Percentiles rank a stretch among this genome's conserved stretches.
Evolutionary conservation across 371 early-diverging fungal species (phyloP).

Genomic region (Circinella umbellata): DNA sequence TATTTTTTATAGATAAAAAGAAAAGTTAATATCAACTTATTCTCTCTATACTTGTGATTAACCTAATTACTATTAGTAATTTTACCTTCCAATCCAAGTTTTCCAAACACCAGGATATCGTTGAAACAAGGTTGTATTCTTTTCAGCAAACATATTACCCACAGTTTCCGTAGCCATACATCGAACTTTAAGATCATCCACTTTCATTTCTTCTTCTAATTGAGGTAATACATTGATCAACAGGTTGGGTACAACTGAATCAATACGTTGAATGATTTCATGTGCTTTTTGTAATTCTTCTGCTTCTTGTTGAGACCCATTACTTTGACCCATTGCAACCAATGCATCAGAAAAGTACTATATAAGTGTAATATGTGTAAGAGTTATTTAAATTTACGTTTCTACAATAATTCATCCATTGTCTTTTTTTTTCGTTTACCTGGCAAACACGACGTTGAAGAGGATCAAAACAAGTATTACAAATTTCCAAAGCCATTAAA

Average conservation of each 20-base stretch:
- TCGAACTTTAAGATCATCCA: slow-evolving; percentile 80
- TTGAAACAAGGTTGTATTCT: slow-evolving; percentile 67
- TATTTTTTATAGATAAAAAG: slow-evolving; percentile 18
- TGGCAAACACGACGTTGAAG: slow-evolving; percentile 92
- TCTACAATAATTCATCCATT: not conserved
- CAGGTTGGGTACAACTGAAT: slow-evolving; percentile 74
- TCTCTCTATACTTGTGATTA: not conserved
- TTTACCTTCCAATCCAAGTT: slow-evolving; percentile 82
- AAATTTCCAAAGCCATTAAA: slow-evolving; percentile 83
- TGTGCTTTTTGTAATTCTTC: slow-evolving; percentile 78
- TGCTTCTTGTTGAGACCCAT: slow-evolving; percentile 53
- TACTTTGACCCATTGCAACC: slow-evolving; percentile 55
- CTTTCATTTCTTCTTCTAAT: slow-evolving; percentile 87
- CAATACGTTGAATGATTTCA: slow-evolving; percentile 78
- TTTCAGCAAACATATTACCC: slow-evolving; percentile 86
- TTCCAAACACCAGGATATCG: slow-evolving; percentile 87
- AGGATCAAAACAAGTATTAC: slow-evolving; percentile 72
- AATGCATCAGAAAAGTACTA: slow-evolving; percentile 82
- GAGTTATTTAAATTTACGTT: no score
- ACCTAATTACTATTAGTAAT: not conserved
- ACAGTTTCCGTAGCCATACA: slow-evolving; percentile 77
- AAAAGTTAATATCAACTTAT: not conserved
- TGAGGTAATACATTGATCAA: slow-evolving; percentile 93
- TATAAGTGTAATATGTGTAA: not conserved
- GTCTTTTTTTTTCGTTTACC: slow-evolving; percentile 39